Evolutionary conservation across 2,329 filamentous ascomycete genomes (phyloP).

Genomic region (Fusarium tanahbumbuense): DNA sequence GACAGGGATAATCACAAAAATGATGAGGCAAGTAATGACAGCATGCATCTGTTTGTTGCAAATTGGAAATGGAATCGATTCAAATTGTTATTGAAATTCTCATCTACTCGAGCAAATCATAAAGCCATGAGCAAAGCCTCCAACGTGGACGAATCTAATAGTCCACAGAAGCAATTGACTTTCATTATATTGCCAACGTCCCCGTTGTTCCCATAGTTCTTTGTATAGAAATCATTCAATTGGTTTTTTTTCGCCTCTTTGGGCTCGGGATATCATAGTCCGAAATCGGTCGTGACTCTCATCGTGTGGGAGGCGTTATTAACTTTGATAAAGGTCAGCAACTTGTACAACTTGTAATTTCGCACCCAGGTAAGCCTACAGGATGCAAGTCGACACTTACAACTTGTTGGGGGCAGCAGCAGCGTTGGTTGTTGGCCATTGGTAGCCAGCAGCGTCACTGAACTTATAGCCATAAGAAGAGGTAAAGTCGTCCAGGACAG

Average conservation of each 20-base stretch:
- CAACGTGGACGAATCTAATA: conserved; percentile 38
- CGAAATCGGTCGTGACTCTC: conserved; percentile 38
- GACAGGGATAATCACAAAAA: background rate
- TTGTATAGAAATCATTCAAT: conserved; percentile 39
- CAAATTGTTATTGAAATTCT: conserved; percentile 30
- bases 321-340: conserved; percentile 41
- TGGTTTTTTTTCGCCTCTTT: conserved; percentile 21
- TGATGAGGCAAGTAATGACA: background rate
- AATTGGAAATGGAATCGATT: conserved; percentile 13
- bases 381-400: conserved; percentile 63
- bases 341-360: conserved; percentile 7
- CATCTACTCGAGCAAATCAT: conserved; percentile 36
- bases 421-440: conserved; percentile 86
- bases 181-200: conserved; percentile 40
- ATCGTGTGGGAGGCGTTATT: conserved; percentile 32
- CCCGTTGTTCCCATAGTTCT: conserved; percentile 34
- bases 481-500: conserved; percentile 97
- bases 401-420: conserved; percentile 77
- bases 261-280: conserved; percentile 38
- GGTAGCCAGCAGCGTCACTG: conserved; percentile 94
- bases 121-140: conserved; percentile 32
- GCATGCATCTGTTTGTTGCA: background rate
- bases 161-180: conserved; percentile 34
- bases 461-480: conserved; percentile 99
- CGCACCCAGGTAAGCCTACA: conserved; percentile 26